Base-by-base conservation (phyloP, 2,329 filamentous ascomycete genomes). In the Cryphonectria naterciae region DNA sequence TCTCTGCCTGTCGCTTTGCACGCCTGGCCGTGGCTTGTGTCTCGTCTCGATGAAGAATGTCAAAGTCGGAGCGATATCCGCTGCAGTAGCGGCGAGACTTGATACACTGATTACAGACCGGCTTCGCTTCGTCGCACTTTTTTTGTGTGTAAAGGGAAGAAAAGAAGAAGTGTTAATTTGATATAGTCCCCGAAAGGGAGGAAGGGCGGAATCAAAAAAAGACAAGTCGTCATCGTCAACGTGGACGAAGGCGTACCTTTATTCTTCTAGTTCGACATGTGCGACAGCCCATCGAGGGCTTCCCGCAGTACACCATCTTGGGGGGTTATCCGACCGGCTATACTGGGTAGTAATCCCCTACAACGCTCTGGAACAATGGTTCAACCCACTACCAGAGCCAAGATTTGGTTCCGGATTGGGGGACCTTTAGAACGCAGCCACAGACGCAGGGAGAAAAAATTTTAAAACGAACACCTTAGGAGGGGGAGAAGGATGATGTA, bases 251-350 rank as follows among this genome's bases (percentile, higher is more conserved):
- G 76, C 83, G 73, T 83, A 92, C 91, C 87, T 93, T 93, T 78
- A 93, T 93, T 76, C 91, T 86, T 74, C 91, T 86, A 56, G 86
- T 91, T 78, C 91, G 87, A 79, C 91, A 93, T 86, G 91, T 93
- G 81, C 91, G 90, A 76, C 91, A 93, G 76, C 90, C 91, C 81
- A 85, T 82, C 0, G 88, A 91, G 76, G 89, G 88, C 80, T 89
- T 90, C 58, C 89, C 89, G 73, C 87, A 89, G 76, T 90, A 91
- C 25, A 90, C 89, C 88, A 91, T 91, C 73, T 70, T 80, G 79
- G 71, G 46, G 46, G 17, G 37, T 46, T 37, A n/a, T 66, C 43
- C 10, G 25, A n/a, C 46, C 70, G 32, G 35, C 54, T 49, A 49
- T 11, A 49, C 17, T 22, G 19, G 17, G 43, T 49, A 49, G 46